phyloP scores from a whole-genome alignment of 1,284 basidiomycete genomes.

The Microbotryomycetes sp. region DNA sequence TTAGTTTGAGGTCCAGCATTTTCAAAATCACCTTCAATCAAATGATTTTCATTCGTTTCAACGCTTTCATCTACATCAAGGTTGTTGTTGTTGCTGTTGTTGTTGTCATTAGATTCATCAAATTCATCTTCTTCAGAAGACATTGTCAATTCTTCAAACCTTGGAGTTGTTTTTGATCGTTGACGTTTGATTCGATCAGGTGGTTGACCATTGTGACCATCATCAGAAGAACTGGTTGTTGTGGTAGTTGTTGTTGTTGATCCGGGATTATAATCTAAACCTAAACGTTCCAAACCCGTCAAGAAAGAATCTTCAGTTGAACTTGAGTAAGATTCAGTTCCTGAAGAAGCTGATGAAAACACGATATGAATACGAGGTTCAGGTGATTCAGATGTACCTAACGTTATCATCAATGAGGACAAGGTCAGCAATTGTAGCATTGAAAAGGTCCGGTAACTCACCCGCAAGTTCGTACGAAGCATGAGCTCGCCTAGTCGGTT shows the following conservation, averaged over 20 bases:
- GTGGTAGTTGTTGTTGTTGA: no score
- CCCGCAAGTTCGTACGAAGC: conserved; percentile 45
- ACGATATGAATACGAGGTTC: conserved; percentile 42
- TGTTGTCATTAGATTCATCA: not conserved
- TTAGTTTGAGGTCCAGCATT: conserved; percentile 26
- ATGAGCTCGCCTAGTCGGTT: conserved; percentile 38
- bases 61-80: not conserved
- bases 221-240: no score
- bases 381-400: conserved; percentile 40
- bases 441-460: conserved; percentile 3
- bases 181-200: no score
- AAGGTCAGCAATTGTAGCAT: not conserved
- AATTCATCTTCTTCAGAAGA: not conserved
- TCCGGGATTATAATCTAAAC: not conserved
- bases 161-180: no score
- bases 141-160: not conserved
- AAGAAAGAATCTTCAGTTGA: not conserved
- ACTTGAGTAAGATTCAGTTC: conserved; percentile 14
- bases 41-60: not conserved
- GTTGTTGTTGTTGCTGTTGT: not conserved
- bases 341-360: conserved; percentile 36
- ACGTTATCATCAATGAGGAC: no score
- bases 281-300: not conserved
- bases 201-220: no score
- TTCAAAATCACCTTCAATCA: conserved; percentile 20